phyloP scores from a whole-genome alignment of 306 rosid species.

The Senna tora region DNA sequence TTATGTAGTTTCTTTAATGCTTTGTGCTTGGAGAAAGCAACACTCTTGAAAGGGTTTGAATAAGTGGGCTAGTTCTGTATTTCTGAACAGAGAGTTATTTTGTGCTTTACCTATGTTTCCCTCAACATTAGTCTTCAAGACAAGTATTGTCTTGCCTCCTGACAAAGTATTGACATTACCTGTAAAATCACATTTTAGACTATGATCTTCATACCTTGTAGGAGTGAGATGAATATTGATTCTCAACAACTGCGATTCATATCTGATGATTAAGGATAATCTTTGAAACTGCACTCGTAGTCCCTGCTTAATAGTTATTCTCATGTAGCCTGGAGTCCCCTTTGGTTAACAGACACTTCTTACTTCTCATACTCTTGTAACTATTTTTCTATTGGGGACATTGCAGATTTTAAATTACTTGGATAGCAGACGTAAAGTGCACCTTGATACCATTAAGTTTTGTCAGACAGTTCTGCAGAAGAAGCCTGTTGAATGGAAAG shows the following conservation, averaged over 20 bases:
- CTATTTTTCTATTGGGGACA: constrained; percentile 33
- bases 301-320: not conserved
- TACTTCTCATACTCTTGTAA: constrained; percentile 3
- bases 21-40: not conserved
- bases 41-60: not conserved
- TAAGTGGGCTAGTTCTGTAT: not conserved
- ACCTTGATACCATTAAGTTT: constrained; percentile 65
- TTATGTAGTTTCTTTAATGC: not conserved
- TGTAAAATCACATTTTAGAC: not conserved
- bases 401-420: constrained; percentile 60
- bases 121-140: not conserved
- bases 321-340: not conserved
- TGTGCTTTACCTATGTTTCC: not conserved
- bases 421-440: constrained; percentile 70
- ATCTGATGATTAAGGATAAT: not conserved
- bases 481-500: constrained; percentile 78
- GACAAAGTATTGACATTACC: not conserved
- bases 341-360: not conserved
- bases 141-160: not conserved
- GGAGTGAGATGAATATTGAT: constrained; percentile 1
- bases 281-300: not conserved
- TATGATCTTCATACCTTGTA: not conserved
- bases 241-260: not conserved
- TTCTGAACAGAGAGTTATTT: not conserved
- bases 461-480: constrained; percentile 72